Conservation (phyloP, 331 rosid genomes). For the Pyrus hybrid region DNA sequence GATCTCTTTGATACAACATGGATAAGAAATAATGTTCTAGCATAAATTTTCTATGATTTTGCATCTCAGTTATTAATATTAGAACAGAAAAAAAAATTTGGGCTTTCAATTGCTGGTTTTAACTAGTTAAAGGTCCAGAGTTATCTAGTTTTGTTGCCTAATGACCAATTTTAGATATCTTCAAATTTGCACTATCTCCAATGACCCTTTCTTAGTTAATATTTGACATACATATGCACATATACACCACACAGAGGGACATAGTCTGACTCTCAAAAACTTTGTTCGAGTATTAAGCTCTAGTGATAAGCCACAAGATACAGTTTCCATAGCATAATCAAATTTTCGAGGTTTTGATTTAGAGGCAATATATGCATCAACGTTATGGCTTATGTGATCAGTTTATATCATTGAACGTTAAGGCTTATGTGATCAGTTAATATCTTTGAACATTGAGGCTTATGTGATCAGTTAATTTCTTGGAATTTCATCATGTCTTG, state of each 20-base stretch:
- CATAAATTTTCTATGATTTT: too few relatives aligned
- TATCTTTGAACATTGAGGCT: too few relatives aligned
- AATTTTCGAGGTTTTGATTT: neutral
- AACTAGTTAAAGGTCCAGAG: too few relatives aligned
- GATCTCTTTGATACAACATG: too few relatives aligned
- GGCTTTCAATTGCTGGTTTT: too few relatives aligned
- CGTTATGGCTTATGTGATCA: neutral
- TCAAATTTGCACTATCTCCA: neutral
- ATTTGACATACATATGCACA: neutral
- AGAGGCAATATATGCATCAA: neutral
- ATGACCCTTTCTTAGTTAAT: neutral
- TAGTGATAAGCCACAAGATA: neutral
- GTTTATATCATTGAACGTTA: too few relatives aligned
- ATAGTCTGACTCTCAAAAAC: neutral
- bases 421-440: neutral
- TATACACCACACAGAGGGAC: neutral
- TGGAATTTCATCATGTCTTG: neutral
- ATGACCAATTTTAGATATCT: neutral
- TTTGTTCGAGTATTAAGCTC: neutral
- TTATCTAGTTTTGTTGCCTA: neutral
- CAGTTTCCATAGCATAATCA: neutral
- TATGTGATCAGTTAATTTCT: neutral
- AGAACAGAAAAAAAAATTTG: too few relatives aligned
- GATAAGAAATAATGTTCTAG: too few relatives aligned
- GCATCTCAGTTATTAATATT: too few relatives aligned